These are phyloP conservation scores for Ganoderma multipileum DNA, from an alignment of 1,284 basidiomycete species.

Conservation along the genomic window DNA sequence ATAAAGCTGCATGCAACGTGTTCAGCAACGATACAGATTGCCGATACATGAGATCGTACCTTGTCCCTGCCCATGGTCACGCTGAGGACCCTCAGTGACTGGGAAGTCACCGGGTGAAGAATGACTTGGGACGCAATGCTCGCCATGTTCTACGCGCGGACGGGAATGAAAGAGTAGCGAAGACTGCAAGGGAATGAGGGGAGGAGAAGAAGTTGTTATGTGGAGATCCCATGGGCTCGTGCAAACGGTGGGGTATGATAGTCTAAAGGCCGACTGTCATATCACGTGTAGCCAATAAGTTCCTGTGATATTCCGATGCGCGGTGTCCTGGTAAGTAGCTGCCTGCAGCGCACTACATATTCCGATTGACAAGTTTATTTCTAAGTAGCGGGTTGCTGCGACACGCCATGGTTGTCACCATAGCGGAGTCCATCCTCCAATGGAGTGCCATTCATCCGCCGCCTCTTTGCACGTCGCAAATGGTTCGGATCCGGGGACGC, in stretches of 20 bases:
- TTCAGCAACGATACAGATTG: slow-evolving; percentile 8
- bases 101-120: slow-evolving; percentile 83
- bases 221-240: slow-evolving; percentile 20
- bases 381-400: not conserved
- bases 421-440: not conserved
- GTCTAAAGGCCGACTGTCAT: slow-evolving; percentile 10
- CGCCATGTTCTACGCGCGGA: slow-evolving; percentile 52
- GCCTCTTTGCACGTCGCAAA: slow-evolving; percentile 4
- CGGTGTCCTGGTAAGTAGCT: not conserved
- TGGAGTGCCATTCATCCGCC: not conserved
- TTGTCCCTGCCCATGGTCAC: slow-evolving; percentile 93
- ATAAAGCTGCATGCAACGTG: slow-evolving; percentile 66
- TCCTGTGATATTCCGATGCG: slow-evolving; percentile 20
- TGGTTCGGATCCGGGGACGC: slow-evolving; percentile 2
- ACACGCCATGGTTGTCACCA: not conserved
- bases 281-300: slow-evolving; percentile 31
- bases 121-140: slow-evolving; percentile 77
- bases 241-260: slow-evolving; percentile 23
- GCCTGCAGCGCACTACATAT: not conserved
- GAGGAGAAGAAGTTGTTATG: slow-evolving; percentile 7
- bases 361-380: not conserved
- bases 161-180: not conserved
- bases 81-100: slow-evolving; percentile 77
- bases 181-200: slow-evolving; percentile 10
- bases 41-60: slow-evolving; percentile 47